These are phyloP conservation scores for Solanum hybrid DNA, from an alignment of 305 asterid genomes.

Conservation along the genomic window DNA sequence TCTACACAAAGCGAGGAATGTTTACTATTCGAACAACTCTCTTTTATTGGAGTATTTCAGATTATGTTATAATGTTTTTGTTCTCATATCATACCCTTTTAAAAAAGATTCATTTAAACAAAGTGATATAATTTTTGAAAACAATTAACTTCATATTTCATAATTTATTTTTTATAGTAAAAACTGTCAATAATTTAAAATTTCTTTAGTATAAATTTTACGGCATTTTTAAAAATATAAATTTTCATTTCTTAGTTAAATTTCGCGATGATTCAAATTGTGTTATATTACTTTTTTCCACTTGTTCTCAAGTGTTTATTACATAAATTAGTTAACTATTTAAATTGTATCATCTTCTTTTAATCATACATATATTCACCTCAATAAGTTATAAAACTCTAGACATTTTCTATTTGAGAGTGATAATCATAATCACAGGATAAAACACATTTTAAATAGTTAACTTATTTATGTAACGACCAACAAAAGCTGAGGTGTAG, in stretches of 20 bases:
- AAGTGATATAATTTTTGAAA: background rate
- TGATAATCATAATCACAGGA: background rate
- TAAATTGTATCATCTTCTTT: background rate
- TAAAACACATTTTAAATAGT: background rate
- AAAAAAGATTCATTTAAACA: background rate
- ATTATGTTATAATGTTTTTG: background rate
- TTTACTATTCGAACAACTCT: background rate
- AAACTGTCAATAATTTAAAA: background rate
- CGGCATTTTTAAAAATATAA: background rate
- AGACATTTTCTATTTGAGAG: background rate
- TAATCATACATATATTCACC: background rate
- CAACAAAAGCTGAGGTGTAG: no score
- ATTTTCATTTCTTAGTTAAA: background rate
- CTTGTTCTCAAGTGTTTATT: background rate
- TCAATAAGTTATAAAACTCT: background rate
- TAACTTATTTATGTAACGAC: background rate
- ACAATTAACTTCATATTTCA: background rate
- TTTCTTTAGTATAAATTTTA: background rate
- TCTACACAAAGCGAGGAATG: background rate
- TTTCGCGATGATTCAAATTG: background rate
- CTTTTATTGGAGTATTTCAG: accelerated
- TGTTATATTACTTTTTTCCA: background rate
- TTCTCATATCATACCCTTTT: background rate
- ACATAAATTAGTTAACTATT: background rate
- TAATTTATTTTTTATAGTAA: background rate